Evolutionary conservation across 257 asterid genomes (phyloP), one percentile per base, ranked within the genome.

Genomic region (Osmanthus fragrans): DNA sequence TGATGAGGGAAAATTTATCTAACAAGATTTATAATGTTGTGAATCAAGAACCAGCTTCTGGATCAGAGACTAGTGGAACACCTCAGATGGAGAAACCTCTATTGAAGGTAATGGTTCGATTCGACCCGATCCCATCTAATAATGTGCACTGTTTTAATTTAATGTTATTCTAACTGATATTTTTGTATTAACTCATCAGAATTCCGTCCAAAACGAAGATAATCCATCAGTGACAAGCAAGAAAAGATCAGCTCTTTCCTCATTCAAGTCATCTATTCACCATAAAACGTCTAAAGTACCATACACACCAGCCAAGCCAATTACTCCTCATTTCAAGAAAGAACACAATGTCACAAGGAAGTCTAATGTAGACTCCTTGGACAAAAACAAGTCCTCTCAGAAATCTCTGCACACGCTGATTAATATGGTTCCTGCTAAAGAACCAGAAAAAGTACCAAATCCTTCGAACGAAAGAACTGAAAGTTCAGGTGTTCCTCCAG

Each of bases 41-140:
- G 58, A 79, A 79, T 29, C 83, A 77, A 70, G 88, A 81, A 19
- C 79, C 73, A 32, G 71, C 69, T 80, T 87, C 93, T 68, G 91
- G 82, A 30, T 89, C 91, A 54, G 97, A 88, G 82, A 82, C 75
- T 27, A 87, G 87, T 80, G 92, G 87, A 66, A 87, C 89, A 21
- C 80, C 89, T 73, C 90, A 80, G 42, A 82, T 86, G 76, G 94
- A 92, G 88, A 92, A 84, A 85, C 98, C 97, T 75, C 86, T 92
- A 79, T 81, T 92, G 25, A 88, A 89, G 98, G 97, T 91, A 70
- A 58, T 65, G 9, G 29, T 56, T 21, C 7, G 21, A 19, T 56
- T 21, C 7, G 21, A 19, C 18, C n/a, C 21, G n/a, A 49, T 56
- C 65, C 27, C 29, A 21, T 19, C 13, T 56, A 56, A 56, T 21